Evolutionary conservation across 2,329 filamentous ascomycete species (phyloP), one percentile per base, ranked within the genome.

Genomic region (Nemania bipapillata): DNA sequence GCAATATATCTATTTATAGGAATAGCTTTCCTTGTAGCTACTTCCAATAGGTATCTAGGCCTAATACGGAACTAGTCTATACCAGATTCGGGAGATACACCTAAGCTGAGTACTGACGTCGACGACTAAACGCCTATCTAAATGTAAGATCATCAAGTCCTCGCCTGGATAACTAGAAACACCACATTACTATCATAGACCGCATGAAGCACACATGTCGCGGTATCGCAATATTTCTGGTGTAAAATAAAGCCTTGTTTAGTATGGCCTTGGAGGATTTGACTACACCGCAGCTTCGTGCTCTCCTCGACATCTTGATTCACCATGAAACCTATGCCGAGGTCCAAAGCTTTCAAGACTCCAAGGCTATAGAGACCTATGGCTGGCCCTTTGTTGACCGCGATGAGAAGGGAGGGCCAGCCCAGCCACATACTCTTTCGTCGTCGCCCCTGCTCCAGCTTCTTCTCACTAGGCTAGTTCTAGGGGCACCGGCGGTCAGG

Each of bases 261-360:
- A 62, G 50, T 6, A 73, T 69, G 65, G 22, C 62, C 22, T 37
- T 49, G 12, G 57, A 35, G 22, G 40, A 6, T 35, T 52, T 83
- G 45, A 79, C 76, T 7, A 64, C 79, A 8, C 61, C 74, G 20
- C 87, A 89, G 73, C 79, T 84, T 7, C 80, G 81, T 57, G 86
- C 87, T 15, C 82, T 89, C 17, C 84, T 89, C 70, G 85, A 89
- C 74, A 87, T 90, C 59, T 83, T 90, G 63, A 86, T 86, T 35
- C 87, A 89, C 74, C 76, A 86, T 70, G 83, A 89, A 77, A 87
- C 86, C 0, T 90, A 89, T 73, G 79, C 85, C 12, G 92, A 96
- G 79, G 91, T 93, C 69, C 86, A 91, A 76, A 86, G 85, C 69
- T 93, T 94, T 84, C 92, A 90, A 74, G 80, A 85, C 42, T 87